Conservation (phyloP, 352 stramenopile genomes). For the Peronospora farinosa region DNA sequence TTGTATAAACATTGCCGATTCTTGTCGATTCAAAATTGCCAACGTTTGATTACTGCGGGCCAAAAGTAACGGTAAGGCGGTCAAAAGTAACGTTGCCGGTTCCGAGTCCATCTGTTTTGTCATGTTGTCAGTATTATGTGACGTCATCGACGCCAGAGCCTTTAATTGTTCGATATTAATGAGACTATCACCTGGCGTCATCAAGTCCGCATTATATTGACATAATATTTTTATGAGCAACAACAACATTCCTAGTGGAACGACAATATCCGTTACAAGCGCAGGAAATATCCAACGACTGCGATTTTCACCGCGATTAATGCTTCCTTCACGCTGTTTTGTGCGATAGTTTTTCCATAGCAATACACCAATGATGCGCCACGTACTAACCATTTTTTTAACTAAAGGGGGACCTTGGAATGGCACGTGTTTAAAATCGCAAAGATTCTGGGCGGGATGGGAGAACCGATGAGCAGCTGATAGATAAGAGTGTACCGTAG, state of each 20-base stretch:
- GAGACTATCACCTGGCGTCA: not conserved
- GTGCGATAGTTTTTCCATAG: slow-evolving; percentile 82
- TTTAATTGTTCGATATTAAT: not conserved
- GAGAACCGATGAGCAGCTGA: not conserved
- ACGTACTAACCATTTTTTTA: slow-evolving; percentile 17
- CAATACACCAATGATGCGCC: slow-evolving; percentile 44
- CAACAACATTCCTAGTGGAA: slow-evolving; percentile 54
- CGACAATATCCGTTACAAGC: slow-evolving; percentile 59
- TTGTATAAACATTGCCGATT: slow-evolving; percentile 38
- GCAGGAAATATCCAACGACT: slow-evolving; percentile 57
- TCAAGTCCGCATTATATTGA: slow-evolving; percentile 39
- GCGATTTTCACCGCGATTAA: slow-evolving; percentile 41
- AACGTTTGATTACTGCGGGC: slow-evolving; percentile 48
- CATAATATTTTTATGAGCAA: slow-evolving; percentile 55
- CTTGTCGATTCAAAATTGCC: slow-evolving; percentile 44
- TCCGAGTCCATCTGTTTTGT: slow-evolving; percentile 9
- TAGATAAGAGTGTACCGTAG: too few species aligned
- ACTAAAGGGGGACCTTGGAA: not conserved
- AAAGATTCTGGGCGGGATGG: slow-evolving; percentile 12
- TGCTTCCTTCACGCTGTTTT: slow-evolving; percentile 69
- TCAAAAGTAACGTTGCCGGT: slow-evolving; percentile 34
- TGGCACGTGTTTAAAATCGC: slow-evolving; percentile 1
- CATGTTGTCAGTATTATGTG: not conserved
- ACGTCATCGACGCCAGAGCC: not conserved
- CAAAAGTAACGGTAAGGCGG: slow-evolving; percentile 53